phyloP scores from a whole-genome alignment of 2,329 filamentous ascomycete genomes.

The Sclerotinia borealis region DNA sequence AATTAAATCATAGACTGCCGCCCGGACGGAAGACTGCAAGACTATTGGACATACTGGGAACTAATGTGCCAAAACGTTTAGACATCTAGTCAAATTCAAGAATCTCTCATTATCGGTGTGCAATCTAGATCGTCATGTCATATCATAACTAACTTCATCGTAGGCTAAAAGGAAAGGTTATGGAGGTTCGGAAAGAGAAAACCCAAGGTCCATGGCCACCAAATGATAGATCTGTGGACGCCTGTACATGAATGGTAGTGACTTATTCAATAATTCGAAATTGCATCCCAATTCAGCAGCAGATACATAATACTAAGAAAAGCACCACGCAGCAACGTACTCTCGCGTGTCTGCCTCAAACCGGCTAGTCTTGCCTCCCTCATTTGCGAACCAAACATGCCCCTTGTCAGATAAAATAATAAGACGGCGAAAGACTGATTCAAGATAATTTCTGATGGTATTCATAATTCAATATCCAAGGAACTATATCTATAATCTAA shows the following conservation, averaged over 20 bases:
- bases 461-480: background rate
- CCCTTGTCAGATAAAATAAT: background rate
- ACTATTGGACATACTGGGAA: too few relatives aligned
- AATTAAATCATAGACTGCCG: too few relatives aligned
- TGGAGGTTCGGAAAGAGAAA: slow-evolving; percentile 10
- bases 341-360: background rate
- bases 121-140: too few relatives aligned
- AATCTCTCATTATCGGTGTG: too few relatives aligned
- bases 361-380: background rate
- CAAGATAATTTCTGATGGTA: background rate
- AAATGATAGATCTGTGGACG: slow-evolving; percentile 57
- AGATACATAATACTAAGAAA: background rate
- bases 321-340: background rate
- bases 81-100: too few relatives aligned
- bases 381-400: too few relatives aligned
- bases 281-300: background rate
- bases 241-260: too few relatives aligned
- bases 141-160: background rate
- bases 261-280: background rate
- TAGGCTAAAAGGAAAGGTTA: slow-evolving; percentile 11
- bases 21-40: too few relatives aligned
- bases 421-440: background rate
- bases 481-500: background rate
- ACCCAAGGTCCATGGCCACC: slow-evolving; percentile 7
- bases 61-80: too few relatives aligned